Base-by-base conservation (phyloP, 345 rosid species). In the Capsella bursapastoris region DNA sequence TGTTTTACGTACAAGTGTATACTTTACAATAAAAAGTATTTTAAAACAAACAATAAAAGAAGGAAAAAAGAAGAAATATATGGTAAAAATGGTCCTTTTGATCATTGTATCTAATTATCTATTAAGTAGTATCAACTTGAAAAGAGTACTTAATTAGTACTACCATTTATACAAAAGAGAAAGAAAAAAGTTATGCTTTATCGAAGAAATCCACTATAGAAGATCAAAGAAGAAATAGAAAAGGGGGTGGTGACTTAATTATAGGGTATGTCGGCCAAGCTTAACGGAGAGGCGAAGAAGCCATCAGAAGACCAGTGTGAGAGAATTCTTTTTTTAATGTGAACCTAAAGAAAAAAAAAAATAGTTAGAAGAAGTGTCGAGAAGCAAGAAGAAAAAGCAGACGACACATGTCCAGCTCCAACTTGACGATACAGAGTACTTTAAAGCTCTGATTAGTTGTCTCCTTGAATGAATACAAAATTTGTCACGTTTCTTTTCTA, bases 401-500 rank as follows among this genome's bases (percentile, higher is more conserved):
- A 0, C 0, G 64, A 75, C 62, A 68, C 50, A 32, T 75, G 79
- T 75, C 64, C 47, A 52, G 64, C 64, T 76, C 28, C n/a, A 10
- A 60, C 38, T 67, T 59, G 79, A 50, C 35, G 22, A 67, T 57
- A 50, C 58, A 61, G 59, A 59, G 4, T 6, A 68, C 32, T 60
- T 40, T 51, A 41, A 41, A 50, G 63, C 73, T 68, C 22, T 68
- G 25, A 68, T 53, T 61, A 75, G 14, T 76, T 62, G 70, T 69
- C 79, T 76, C 74, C 70, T 76, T 69, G 52, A 56, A 53, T 70
- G 59, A 69, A 68, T 69, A 76, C 57, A 76, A 76, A 22, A 62
- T 34, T 25, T 5, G 43, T 45, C 71, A 76, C 79, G 57, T 69
- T 61, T 69, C 70, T 53, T 69, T 76, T 76, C 79, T 76, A 69